phyloP scores from a whole-genome alignment of 306 rosid genomes.

The Cicer pinnatifidum region DNA sequence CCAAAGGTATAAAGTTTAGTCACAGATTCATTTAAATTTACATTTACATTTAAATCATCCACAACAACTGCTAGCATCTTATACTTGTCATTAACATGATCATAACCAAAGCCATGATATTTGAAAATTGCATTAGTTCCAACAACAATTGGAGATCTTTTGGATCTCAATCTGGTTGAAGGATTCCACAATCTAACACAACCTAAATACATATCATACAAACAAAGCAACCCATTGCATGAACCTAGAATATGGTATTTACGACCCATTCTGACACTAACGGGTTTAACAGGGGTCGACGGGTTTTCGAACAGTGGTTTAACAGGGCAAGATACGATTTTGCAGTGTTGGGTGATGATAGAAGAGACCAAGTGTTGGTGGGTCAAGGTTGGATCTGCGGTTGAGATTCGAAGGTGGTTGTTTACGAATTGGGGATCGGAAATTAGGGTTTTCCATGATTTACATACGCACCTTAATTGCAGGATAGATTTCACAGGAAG shows the following conservation, averaged over 20 bases:
- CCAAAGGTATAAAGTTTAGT: constrained; percentile 8
- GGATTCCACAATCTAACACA: constrained; percentile 41
- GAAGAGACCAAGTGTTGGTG: constrained; percentile 11
- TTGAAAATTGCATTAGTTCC: no score
- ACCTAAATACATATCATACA: background rate
- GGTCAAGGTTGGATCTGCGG: background rate
- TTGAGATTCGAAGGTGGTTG: constrained; percentile 21
- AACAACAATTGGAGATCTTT: background rate
- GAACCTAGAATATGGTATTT: constrained; percentile 11
- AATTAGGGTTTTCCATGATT: constrained; percentile 42
- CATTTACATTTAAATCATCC: no score
- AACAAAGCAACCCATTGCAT: constrained; percentile 40
- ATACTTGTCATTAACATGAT: constrained; percentile 33
- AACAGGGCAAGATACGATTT: background rate
- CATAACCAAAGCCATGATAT: constrained; percentile 35
- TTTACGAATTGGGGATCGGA: constrained; percentile 35
- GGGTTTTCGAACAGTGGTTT: background rate
- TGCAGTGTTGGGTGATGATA: no score
- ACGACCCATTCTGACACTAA: background rate
- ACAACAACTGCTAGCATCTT: background rate
- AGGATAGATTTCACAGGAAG: constrained; percentile 27
- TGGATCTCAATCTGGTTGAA: background rate
- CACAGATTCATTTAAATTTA: background rate
- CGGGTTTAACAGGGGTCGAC: background rate
- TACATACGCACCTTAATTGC: constrained; percentile 14